Evolutionary conservation across 1,139 yeast genomes (phyloP), one percentile per base, ranked within the genome.

Genomic region (Pichia sp.): DNA sequence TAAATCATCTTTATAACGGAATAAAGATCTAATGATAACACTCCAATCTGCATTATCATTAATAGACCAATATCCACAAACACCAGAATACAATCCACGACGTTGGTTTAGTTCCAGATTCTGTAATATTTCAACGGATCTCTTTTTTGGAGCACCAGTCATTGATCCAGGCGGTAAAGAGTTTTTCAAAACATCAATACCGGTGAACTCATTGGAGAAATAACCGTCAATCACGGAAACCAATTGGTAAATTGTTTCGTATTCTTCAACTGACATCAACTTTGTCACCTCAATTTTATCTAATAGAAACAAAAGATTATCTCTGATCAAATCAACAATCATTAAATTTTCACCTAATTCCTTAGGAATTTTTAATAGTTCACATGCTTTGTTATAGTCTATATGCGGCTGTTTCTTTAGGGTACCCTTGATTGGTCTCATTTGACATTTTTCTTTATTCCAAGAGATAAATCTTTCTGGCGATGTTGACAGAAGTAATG

Each of bases 61-160:
- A 7, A 86, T 72, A 1, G 95, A 84, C 95, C 96, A 88, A 66
- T 88, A 94, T 0, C 99, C 99, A 36, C 85, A 81, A 3, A 92
- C 94, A 23, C 99, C 99, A 50, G 96, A 85, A 60, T 94, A 94
- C 4, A 90, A 66, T 0, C 97, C 97, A 54, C 98, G 74, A 46
- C 85, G 72, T 62, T 64, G 73, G 58, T 53, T 59, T 29, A 50
- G 59, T 57, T 68, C 87, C 47, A 70, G 66, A 1, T 66, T 64
- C 49, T 82, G 84, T 28, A 94, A 69, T 11, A 94, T 64, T 60
- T 90, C 94, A 3, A 92, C 95, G 0, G 97, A 86, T 47, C 96
- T 73, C 57, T 82, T 85, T 65, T 94, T 94, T 1, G 99, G 99
- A 0, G 99, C 98, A 3, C 99, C 99, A 0, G 99, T 94, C 99